A percentile compares a stretch with the other conserved stretches of the same genome.
These are phyloP conservation scores for Nakazawaea anatomiae DNA, from an alignment of 805 yeast genomes.

Conservation along the genomic window DNA sequence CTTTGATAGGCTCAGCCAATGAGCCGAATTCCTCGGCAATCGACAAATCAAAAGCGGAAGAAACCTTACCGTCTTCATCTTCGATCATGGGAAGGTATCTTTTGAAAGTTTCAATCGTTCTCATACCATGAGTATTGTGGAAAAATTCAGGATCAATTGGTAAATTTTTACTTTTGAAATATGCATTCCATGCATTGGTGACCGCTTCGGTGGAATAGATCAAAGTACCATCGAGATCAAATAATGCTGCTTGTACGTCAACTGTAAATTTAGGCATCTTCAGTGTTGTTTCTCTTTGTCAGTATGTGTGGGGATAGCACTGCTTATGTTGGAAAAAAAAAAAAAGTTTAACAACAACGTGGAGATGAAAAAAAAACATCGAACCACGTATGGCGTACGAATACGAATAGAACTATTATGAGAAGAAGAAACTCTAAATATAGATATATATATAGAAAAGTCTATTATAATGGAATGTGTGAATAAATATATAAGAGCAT, in stretches of 20 bases:
- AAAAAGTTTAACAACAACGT: too few relatives aligned
- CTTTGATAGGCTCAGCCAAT: slow-evolving; percentile 68
- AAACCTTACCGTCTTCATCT: slow-evolving; percentile 55
- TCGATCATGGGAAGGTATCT: slow-evolving; percentile 73
- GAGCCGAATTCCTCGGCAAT: slow-evolving; percentile 71
- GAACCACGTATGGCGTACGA: too few relatives aligned
- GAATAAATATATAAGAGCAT: too few relatives aligned
- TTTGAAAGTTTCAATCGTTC: slow-evolving; percentile 73
- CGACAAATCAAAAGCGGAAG: slow-evolving; percentile 46
- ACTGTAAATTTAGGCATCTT: slow-evolving; percentile 10
- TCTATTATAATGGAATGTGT: too few relatives aligned
- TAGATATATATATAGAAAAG: too few relatives aligned
- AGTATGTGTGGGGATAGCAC: not conserved
- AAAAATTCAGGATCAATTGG: slow-evolving; percentile 66
- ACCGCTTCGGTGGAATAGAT: slow-evolving; percentile 80
- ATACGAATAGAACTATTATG: too few relatives aligned
- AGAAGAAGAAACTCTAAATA: too few relatives aligned
- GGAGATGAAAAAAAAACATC: too few relatives aligned
- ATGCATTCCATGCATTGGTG: slow-evolving; percentile 74
- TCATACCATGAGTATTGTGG: slow-evolving; percentile 73
- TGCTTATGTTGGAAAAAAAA: not conserved
- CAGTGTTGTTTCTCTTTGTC: not conserved
- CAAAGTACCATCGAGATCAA: slow-evolving; percentile 85
- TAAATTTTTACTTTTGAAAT: slow-evolving; percentile 61
- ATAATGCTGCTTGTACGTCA: slow-evolving; percentile 31